Conservation (phyloP, 208 protist genomes). For the Wallacemonas sp. region DNA sequence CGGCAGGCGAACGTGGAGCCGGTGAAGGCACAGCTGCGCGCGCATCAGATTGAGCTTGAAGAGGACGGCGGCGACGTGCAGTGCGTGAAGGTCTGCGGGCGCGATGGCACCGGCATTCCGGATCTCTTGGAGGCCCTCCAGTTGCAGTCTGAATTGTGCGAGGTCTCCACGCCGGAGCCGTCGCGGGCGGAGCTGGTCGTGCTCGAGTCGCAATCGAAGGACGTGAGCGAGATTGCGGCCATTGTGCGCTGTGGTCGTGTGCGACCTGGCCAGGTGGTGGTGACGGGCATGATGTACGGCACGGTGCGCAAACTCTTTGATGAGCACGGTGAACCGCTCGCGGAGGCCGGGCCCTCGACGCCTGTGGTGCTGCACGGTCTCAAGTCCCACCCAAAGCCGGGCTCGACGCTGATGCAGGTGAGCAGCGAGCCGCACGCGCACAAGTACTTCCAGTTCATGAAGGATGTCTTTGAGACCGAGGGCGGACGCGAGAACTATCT, state of each 20-base stretch:
- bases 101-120: constrained; percentile 83
- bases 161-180: constrained; percentile 80
- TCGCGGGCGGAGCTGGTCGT: constrained; percentile 89
- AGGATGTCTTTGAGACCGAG: constrained; percentile 83
- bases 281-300: constrained; percentile 77
- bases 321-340: constrained; percentile 60
- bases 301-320: constrained; percentile 70
- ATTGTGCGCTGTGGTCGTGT: constrained; percentile 85
- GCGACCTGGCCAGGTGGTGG: constrained; percentile 66
- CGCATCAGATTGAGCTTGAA: constrained; percentile 86
- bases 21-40: constrained; percentile 83
- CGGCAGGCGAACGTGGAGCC: constrained; percentile 74
- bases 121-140: constrained; percentile 90
- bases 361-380: constrained; percentile 85
- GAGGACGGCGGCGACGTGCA: constrained; percentile 95
- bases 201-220: constrained; percentile 83
- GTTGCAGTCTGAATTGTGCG: constrained; percentile 89
- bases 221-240: constrained; percentile 59
- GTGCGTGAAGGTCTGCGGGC: constrained; percentile 90
- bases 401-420: constrained; percentile 83
- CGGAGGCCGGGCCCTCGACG: constrained; percentile 63
- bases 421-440: constrained; percentile 85
- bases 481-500: constrained; percentile 80
- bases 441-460: constrained; percentile 89
- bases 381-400: constrained; percentile 78